phyloP scores from a whole-genome alignment of 1,284 basidiomycete genomes.

The Flammula alnicola region DNA sequence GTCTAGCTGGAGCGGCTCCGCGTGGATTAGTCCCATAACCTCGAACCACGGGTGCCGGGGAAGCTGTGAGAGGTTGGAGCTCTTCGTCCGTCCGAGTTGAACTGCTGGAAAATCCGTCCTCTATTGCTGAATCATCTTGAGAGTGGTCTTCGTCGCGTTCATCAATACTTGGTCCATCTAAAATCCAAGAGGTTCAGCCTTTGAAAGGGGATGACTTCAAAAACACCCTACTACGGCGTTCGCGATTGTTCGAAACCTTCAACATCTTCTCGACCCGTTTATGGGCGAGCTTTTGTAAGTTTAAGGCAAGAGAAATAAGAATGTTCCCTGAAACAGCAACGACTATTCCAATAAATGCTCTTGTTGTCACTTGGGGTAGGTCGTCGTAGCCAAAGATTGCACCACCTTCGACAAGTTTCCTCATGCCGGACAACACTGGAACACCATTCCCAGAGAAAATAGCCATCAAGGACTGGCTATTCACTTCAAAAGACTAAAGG shows the following conservation, averaged over 20 bases:
- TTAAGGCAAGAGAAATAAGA: conserved; percentile 89
- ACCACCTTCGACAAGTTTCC: too few species aligned
- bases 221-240: conserved; percentile 16
- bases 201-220: not conserved
- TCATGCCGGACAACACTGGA: too few species aligned
- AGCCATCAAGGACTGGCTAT: too few species aligned
- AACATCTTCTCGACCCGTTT: conserved; percentile 60
- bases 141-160: conserved; percentile 34
- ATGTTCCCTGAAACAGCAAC: conserved; percentile 88
- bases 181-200: conserved; percentile 3
- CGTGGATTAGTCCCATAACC: conserved; percentile 28
- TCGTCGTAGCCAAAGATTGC: conserved; percentile 41
- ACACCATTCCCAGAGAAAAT: too few species aligned
- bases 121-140: conserved; percentile 5
- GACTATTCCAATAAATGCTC: conserved; percentile 79
- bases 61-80: conserved; percentile 32
- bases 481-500: too few species aligned
- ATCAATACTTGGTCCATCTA: conserved; percentile 28
- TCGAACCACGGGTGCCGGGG: conserved; percentile 25
- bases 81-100: conserved; percentile 23
- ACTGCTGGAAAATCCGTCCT: conserved; percentile 14
- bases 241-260: conserved; percentile 15
- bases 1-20: conserved; percentile 4
- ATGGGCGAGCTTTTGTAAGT: conserved; percentile 92
- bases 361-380: conserved; percentile 61